Evolutionary conservation across 495 filamentous ascomycete species (phyloP), one percentile per base, ranked within the genome.

Genomic region (Zalerion maritima): DNA sequence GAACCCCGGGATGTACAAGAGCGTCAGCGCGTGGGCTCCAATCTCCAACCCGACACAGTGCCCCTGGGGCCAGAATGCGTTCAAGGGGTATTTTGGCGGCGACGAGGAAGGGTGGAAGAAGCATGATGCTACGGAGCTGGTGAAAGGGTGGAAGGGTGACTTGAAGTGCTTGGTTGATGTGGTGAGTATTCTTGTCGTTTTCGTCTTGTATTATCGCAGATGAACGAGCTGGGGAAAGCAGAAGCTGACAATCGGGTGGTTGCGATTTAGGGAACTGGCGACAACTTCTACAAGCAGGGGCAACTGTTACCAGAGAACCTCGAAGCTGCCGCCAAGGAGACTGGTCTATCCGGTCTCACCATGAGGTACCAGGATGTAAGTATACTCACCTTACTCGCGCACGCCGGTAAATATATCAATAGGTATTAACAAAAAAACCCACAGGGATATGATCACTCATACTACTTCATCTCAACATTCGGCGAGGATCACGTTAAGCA

Each of bases 261-360:
- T 21, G 15, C 7, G 9, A 14, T 3, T 3, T 37, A 40, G 42
- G 89, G 89, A 4, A 94, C 85, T 14, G 80, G 71, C 18, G 89
- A 97, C 62, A 81, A 85, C 44, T 96, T 94, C 53, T 94, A 93
- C 56, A 84, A 92, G 60, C 73, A 91, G 45, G 72, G 73, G 22
- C 91, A 97, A 53, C 62, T 97, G 30, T 64, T 94, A 11, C 87
- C 85, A 2, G 91, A 97, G 67, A 94, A 94, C 50, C 78, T 97
- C 36, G 71, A 75, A 36, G 66, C 73, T 47, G 86, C 79, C 4
- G 85, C 74, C 12, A 69, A 74, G 49, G 74, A 78, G 38, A 63
- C 66, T 5, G 83, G 79, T 0, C 64, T 80, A 24, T 51, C 60
- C 26, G 67, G 77, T 14, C 50, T 84, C 34, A 67, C 69, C 26